These are phyloP conservation scores for Colletotrichum sp. DNA, from an alignment of 2,329 filamentous ascomycete genomes.

Conservation along the genomic window DNA sequence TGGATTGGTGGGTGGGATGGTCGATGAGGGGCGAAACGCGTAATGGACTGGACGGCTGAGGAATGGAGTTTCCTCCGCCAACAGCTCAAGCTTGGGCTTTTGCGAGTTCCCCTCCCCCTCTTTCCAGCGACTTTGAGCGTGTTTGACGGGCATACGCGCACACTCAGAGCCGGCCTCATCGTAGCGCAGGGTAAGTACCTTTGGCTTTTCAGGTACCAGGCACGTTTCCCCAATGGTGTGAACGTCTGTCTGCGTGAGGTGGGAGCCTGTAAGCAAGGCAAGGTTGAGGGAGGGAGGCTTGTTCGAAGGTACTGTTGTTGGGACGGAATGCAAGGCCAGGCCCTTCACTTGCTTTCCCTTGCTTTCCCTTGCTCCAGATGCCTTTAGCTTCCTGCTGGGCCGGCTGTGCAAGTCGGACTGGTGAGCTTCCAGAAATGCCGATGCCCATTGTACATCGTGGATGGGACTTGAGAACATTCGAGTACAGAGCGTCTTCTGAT, in stretches of 20 bases:
- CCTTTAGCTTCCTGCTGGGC: background rate
- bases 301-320: background rate
- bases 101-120: background rate
- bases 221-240: background rate
- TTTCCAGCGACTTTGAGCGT: background rate
- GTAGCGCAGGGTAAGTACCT: background rate
- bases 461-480: background rate
- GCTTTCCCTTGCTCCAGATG: background rate
- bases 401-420: background rate
- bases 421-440: background rate
- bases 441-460: background rate
- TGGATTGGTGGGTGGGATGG: slow-evolving; percentile 11
- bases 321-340: background rate
- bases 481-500: background rate
- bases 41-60: slow-evolving; percentile 7
- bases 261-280: background rate
- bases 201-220: background rate
- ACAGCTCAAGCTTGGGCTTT: background rate
- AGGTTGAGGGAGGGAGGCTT: background rate
- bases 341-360: background rate
- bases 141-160: background rate
- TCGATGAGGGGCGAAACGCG: slow-evolving; percentile 21
- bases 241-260: background rate
- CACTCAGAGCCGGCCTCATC: background rate
- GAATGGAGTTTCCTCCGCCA: background rate